Conservation (phyloP, 176 grass and related monocot species). For the Bolboschoenus planiculmis region DNA sequence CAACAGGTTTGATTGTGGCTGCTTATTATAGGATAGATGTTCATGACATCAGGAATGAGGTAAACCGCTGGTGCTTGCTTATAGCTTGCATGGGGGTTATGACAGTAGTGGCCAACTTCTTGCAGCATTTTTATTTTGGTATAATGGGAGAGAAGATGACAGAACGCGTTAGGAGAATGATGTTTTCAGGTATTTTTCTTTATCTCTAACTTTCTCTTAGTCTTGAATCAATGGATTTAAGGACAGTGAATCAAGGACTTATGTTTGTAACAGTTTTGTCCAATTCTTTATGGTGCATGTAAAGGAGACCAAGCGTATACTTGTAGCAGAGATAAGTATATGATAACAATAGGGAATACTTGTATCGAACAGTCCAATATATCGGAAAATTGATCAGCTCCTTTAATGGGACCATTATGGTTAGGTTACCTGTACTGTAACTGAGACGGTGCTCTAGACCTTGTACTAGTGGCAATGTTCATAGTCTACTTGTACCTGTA, state of each 20-base stretch:
- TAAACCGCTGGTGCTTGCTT: conserved; percentile 95
- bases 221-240: background rate
- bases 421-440: background rate
- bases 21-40: conserved; percentile 85
- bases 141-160: conserved; percentile 99
- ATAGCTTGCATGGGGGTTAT: conserved; percentile 95
- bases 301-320: background rate
- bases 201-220: background rate
- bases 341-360: background rate
- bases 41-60: conserved; percentile 63
- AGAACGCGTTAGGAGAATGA: conserved; percentile 98
- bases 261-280: background rate
- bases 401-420: background rate
- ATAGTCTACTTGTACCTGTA: background rate
- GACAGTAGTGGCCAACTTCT: conserved; percentile 93
- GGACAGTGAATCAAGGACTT: conserved; percentile 5
- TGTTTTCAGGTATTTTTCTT: conserved; percentile 85
- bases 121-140: conserved; percentile 99
- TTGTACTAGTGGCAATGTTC: background rate
- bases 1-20: conserved; percentile 82
- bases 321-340: background rate
- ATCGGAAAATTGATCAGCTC: background rate
- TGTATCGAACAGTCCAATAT: background rate
- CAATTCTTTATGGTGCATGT: background rate
- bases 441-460: background rate